Base-by-base conservation (phyloP, 2,329 filamentous ascomycete species). In the Monilinia vaccinii-corymbosi region DNA sequence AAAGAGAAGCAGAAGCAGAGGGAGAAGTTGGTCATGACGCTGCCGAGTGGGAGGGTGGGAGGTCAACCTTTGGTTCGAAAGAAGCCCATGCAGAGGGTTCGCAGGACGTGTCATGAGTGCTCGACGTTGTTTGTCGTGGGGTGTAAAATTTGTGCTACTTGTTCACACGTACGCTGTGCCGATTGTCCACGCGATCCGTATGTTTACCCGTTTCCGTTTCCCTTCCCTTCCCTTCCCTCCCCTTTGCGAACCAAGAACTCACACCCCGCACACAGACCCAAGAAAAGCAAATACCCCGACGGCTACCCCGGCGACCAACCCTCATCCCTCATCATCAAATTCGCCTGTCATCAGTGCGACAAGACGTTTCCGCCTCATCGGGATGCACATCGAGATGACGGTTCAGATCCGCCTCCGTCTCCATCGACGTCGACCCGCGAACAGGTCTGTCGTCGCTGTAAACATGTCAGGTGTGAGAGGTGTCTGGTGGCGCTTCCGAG, bases 141-240 rank as follows among this genome's bases (percentile, higher is more conserved):
- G 36, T 77, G 74, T 62, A 89, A 86, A 62, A 75, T 81, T 70
- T 96, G 91, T 71, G 73, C 77, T 9, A 78, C 77, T 44, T 96
- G 91, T 73, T 75, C 78, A 32, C 91, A 96, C 72, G 72, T 79
- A 56, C 85, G 89, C 58, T 96, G 91, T 76, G 89, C 84, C 44
- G 87, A 87, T 70, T 95, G 91, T 72, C 89, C 89, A 32, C 80
- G 90, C 67, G 85, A 91, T 69, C 90, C 90, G 80, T 91, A 81
- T 72, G 87, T 84, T 38, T 31, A 23, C 38, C 8, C 21, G n/a
- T n/a, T n/a, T n/a, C n/a, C n/a, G n/a, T 38, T 6, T 23, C 14
- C 47, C 21, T 36, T 34, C 6, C 46, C 8, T n/a, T 47, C 7
- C 23, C 25, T 46, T 7, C 23, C 8, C 38, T 36, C 40, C n/a